phyloP scores from a whole-genome alignment of 768 basidiomycete species.

The Hydnomerulius pinastri region DNA sequence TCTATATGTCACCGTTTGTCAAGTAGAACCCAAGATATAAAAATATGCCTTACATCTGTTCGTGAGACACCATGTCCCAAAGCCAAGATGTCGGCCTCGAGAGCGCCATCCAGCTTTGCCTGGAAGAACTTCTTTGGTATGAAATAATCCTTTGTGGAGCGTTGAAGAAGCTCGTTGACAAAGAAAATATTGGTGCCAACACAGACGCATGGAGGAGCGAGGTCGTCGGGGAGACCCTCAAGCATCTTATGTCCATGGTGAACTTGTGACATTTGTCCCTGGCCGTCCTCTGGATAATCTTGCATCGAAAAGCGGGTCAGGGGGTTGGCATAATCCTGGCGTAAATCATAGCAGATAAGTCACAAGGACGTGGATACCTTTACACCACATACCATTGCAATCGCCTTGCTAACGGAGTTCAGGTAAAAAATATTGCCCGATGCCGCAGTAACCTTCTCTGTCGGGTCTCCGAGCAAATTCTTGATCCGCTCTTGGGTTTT shows the following conservation, averaged over 20 bases:
- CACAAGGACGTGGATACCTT: not conserved
- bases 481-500: conserved; percentile 19
- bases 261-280: conserved; percentile 20
- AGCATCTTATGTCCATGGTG: conserved; percentile 34
- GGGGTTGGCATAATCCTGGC: conserved; percentile 30
- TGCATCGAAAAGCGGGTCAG: conserved; percentile 21
- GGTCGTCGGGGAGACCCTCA: conserved; percentile 21
- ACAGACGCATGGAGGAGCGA: conserved; percentile 27
- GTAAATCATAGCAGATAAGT: not conserved
- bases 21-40: not conserved
- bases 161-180: conserved; percentile 22
- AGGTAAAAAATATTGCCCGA: conserved; percentile 33
- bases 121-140: conserved; percentile 17
- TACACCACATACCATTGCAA: conserved; percentile 19
- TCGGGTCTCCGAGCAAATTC: conserved; percentile 24
- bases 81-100: conserved; percentile 1
- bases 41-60: conserved; percentile 6
- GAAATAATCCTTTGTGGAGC: conserved; percentile 5
- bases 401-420: conserved; percentile 15
- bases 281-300: conserved; percentile 30
- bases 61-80: conserved; percentile 4
- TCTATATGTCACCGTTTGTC: conserved; percentile 6
- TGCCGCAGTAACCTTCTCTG: conserved; percentile 13
- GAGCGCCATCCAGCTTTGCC: not conserved
- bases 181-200: conserved; percentile 21